Evolutionary conservation across 2,329 filamentous ascomycete genomes (phyloP).

Genomic region (Alternaria panax): DNA sequence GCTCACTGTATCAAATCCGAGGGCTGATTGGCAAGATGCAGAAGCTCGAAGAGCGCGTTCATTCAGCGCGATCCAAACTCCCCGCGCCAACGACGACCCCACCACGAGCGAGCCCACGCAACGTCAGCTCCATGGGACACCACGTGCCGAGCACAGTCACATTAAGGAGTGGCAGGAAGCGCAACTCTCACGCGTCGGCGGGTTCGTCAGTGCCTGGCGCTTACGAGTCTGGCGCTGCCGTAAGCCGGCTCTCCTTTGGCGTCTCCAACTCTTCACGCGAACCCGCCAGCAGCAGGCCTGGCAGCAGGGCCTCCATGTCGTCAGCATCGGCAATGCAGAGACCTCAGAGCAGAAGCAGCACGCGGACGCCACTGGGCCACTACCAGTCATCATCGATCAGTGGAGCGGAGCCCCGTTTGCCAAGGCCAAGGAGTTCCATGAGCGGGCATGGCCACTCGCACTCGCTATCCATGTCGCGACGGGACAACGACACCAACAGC

Average conservation of each 20-base stretch:
- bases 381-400: constrained; percentile 59
- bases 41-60: constrained; percentile 90
- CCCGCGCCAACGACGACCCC: constrained; percentile 81
- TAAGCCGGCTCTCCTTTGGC: constrained; percentile 61
- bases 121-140: constrained; percentile 57
- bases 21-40: constrained; percentile 97
- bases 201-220: constrained; percentile 43
- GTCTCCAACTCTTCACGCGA: constrained; percentile 42
- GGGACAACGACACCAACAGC: constrained; percentile 59
- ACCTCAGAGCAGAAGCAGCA: constrained; percentile 70
- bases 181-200: constrained; percentile 64
- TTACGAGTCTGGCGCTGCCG: constrained; percentile 38
- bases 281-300: constrained; percentile 66
- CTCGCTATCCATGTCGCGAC: constrained; percentile 40
- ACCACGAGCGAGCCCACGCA: constrained; percentile 79
- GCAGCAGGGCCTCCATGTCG: constrained; percentile 67
- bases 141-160: constrained; percentile 63
- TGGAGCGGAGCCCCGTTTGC: constrained; percentile 51
- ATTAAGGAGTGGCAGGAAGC: constrained; percentile 71
- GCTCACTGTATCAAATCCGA: constrained; percentile 90
- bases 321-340: constrained; percentile 33
- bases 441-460: constrained; percentile 55
- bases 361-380: constrained; percentile 69
- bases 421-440: constrained; percentile 74
- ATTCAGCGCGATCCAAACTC: constrained; percentile 88